These are phyloP conservation scores for Pseudonitzschia multiseries DNA, from an alignment of 108 stramenopile species.

Conservation along the genomic window DNA sequence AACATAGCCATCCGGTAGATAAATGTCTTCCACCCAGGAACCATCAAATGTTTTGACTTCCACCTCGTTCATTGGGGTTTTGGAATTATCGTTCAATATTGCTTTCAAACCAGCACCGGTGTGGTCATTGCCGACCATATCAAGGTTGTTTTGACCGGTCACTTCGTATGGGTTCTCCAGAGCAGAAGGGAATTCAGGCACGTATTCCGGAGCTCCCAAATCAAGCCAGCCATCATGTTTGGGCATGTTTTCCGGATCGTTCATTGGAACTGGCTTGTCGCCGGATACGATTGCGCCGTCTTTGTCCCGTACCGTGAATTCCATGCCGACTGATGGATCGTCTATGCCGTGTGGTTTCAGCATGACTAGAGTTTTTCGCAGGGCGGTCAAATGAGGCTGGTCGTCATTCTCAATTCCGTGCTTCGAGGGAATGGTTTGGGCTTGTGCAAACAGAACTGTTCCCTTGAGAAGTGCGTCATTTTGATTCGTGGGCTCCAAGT, in stretches of 20 bases:
- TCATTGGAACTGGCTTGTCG: background rate
- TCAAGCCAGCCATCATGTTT: conserved; percentile 3
- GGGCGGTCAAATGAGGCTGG: conserved; percentile 6
- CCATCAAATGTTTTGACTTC: background rate
- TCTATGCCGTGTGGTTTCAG: background rate
- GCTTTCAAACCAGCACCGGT: background rate
- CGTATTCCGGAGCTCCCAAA: background rate
- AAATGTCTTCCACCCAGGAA: background rate
- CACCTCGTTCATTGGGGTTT: background rate
- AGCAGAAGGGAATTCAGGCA: background rate
- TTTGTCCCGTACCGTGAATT: background rate
- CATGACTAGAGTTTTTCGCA: conserved; percentile 2
- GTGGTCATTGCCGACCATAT: background rate
- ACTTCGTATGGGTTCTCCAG: background rate
- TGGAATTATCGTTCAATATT: background rate
- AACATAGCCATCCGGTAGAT: background rate
- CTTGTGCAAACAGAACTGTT: conserved; percentile 7
- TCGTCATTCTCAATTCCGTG: background rate
- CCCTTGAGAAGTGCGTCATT: background rate
- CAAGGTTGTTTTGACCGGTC: background rate
- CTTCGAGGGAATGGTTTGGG: conserved; percentile 6
- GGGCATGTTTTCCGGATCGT: background rate
- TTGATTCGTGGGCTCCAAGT: background rate
- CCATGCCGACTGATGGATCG: background rate
- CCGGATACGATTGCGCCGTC: background rate